Conservation (phyloP, 345 rosid genomes). For the Syzygium jambos region DNA sequence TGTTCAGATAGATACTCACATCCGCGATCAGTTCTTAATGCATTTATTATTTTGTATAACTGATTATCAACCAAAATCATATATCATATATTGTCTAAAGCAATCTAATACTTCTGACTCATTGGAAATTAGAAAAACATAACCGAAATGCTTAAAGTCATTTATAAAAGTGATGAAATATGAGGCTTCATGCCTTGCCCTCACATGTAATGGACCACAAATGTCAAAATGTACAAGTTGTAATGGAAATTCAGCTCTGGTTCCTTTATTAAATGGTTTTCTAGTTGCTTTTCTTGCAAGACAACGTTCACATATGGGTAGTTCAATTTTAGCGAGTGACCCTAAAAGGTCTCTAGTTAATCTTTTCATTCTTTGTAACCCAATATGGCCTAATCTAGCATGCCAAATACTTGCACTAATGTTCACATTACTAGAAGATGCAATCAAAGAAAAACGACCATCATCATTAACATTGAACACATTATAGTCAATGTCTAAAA, state of each 20-base stretch:
- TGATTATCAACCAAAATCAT: not conserved
- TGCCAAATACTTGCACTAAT: not conserved
- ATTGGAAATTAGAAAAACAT: not conserved
- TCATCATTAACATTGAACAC: not conserved
- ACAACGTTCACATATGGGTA: not conserved
- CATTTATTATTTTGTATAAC: not conserved
- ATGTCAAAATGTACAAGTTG: not conserved
- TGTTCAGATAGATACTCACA: not conserved
- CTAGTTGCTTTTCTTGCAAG: not conserved
- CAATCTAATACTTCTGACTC: not conserved
- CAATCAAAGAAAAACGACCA: not conserved
- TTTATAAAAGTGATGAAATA: not conserved
- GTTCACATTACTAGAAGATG: not conserved
- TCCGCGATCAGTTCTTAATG: not conserved
- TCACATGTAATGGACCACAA: not conserved
- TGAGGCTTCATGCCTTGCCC: not conserved
- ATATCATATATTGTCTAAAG: not conserved
- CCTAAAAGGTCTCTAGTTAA: not conserved
- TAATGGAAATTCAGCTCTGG: rapidly evolving
- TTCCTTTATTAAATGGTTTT: not conserved
- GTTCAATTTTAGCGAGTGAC: not conserved
- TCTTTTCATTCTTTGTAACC: not conserved
- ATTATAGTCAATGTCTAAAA: not conserved
- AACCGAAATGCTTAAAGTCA: not conserved
- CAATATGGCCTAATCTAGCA: not conserved